Base-by-base conservation (phyloP, 164 flowering plant genomes). In the Magnolia sinica region DNA sequence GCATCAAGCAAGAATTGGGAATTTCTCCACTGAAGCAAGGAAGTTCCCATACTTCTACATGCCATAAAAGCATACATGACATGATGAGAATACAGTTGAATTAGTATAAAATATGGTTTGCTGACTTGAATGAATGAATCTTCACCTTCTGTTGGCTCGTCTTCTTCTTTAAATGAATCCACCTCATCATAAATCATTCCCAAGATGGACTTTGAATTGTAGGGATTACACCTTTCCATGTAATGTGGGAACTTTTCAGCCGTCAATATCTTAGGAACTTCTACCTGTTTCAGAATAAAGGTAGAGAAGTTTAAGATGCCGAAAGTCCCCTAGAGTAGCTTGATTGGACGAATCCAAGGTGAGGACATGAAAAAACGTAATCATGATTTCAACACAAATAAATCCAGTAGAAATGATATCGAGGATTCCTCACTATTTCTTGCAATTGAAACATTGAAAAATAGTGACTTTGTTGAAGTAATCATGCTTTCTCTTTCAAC, bases 161-260 rank as follows among this genome's bases (percentile, higher is more conserved):
- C 78, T 13, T 73, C 80, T 13, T 10, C 24, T 68, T 80, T 70
- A 77, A 75, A 84, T 16, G 77, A 66, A 8, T 70, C 73, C 22
- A 85, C 91, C 68, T 19, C 51, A 71, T 95, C 93, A 76, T 83
- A 91, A 49, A 95, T 90, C 79, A 31, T 8, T 55, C 99, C 99
- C 74, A 95, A 70, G 71, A 95, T 75, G 22, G 99, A 95, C 1
- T 71, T 79, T 16, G 99, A 95, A 18, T 10, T 67, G 66, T 75
- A 86, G 14, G 75, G 55, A 23, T 78, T 76, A 0, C 8, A 51
- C 78, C 79, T 85, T 73, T 66, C 90, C 95, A 93, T 81, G 74
- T 76, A 87, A 80, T 93, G 96, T 1, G 99, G 99, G 69, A 75
- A 90, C 68, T 64, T 72, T n/a, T 80, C 83, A 22, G 89, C 85